phyloP scores from a whole-genome alignment of 2,329 filamentous ascomycete species.

The Ciborinia camelliae region DNA sequence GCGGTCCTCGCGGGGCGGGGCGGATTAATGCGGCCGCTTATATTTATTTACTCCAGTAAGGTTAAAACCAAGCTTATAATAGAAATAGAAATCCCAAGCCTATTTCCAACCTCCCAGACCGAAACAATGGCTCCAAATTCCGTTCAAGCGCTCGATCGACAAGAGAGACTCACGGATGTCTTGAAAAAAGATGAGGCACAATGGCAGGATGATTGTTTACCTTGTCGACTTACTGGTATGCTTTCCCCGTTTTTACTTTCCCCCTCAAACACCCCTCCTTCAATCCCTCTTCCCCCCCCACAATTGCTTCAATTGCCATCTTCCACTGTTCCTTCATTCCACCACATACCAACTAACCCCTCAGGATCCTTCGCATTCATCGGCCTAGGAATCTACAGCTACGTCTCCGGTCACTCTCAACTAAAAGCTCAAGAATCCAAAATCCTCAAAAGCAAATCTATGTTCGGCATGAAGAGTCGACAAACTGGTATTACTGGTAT shows the following conservation, averaged over 20 bases:
- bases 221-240: slow-evolving; percentile 37
- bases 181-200: slow-evolving; percentile 29
- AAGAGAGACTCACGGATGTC: slow-evolving; percentile 31
- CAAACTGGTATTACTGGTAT: slow-evolving; percentile 64
- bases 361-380: slow-evolving; percentile 72
- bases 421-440: slow-evolving; percentile 61
- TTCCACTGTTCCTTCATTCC: background rate
- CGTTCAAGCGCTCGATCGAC: slow-evolving; percentile 25
- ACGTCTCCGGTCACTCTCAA: slow-evolving; percentile 69
- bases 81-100: background rate
- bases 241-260: background rate
- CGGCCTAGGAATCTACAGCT: slow-evolving; percentile 73
- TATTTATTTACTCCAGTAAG: background rate
- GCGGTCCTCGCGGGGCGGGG: slow-evolving; percentile 15
- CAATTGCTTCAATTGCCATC: background rate
- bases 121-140: slow-evolving; percentile 1
- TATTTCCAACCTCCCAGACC: background rate
- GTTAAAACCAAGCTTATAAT: background rate
- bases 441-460: slow-evolving; percentile 66
- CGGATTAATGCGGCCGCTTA: slow-evolving; percentile 24
- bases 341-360: background rate
- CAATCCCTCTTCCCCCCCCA: no score
- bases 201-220: slow-evolving; percentile 41
- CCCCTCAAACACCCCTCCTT: background rate
- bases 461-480: slow-evolving; percentile 70